phyloP scores from a whole-genome alignment of 2,329 filamentous ascomycete species.

The Talaromyces amestolkiae region DNA sequence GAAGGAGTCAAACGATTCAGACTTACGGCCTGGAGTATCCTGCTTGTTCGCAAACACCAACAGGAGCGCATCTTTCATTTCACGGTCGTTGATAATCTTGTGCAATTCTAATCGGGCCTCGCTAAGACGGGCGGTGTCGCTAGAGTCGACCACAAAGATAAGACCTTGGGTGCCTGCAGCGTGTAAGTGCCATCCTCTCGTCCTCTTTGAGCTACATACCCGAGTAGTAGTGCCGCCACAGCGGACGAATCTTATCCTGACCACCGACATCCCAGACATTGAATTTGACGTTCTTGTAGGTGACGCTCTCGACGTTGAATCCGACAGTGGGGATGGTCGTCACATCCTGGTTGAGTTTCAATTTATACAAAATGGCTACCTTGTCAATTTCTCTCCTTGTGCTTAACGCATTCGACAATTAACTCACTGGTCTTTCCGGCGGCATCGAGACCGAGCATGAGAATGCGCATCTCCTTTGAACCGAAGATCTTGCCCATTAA shows the following conservation, averaged over 20 bases:
- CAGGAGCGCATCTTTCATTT: slow-evolving; percentile 93
- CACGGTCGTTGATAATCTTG: slow-evolving; percentile 94
- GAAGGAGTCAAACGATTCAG: not conserved
- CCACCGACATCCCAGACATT: slow-evolving; percentile 99
- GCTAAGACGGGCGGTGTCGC: slow-evolving; percentile 84
- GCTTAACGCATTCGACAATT: not conserved
- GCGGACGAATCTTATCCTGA: slow-evolving; percentile 95
- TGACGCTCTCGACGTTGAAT: slow-evolving; percentile 98
- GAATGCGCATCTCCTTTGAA: slow-evolving; percentile 96
- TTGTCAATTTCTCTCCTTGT: not conserved
- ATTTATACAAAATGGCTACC: slow-evolving; percentile 89
- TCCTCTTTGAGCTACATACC: slow-evolving; percentile 48
- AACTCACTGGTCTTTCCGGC: slow-evolving; percentile 87
- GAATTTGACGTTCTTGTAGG: slow-evolving; percentile 99
- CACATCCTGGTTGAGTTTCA: slow-evolving; percentile 97
- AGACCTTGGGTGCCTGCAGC: slow-evolving; percentile 82
- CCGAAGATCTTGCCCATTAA: slow-evolving; percentile 99
- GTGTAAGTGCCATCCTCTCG: not conserved
- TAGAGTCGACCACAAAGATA: slow-evolving; percentile 98
- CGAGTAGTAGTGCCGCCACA: slow-evolving; percentile 97
- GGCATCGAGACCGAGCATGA: slow-evolving; percentile 97
- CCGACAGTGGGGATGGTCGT: slow-evolving; percentile 98
- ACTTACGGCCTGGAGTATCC: slow-evolving; percentile 76
- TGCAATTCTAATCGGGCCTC: slow-evolving; percentile 92
- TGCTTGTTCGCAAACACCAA: slow-evolving; percentile 99